Conservation (phyloP, 2,329 filamentous ascomycete species). For the Cylindrodendrum hubeiense region DNA sequence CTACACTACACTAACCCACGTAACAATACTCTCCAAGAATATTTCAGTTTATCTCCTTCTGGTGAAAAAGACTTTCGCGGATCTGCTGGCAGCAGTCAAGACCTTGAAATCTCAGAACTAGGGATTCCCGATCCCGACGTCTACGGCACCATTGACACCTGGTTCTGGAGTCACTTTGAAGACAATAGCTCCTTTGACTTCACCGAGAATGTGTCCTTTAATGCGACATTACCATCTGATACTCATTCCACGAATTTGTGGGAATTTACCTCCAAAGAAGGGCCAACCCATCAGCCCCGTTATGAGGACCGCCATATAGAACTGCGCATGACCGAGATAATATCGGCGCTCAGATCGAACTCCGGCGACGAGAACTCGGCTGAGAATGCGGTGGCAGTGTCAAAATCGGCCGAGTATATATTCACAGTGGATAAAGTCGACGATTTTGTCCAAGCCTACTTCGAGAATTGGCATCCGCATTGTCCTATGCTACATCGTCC, state of each 20-base stretch:
- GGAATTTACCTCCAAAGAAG: not conserved
- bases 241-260: no score
- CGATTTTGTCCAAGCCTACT: constrained; percentile 7
- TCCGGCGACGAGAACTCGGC: not conserved
- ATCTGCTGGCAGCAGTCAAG: not conserved
- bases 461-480: constrained; percentile 1
- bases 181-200: not conserved
- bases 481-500: constrained; percentile 2
- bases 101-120: not conserved
- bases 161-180: not conserved
- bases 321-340: not conserved
- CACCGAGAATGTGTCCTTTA: not conserved
- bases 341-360: not conserved
- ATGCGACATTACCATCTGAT: no score
- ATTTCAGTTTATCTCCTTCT: not conserved
- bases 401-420: not conserved
- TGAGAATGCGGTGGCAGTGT: not conserved
- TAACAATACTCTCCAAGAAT: constrained; percentile 3
- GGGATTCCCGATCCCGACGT: no score
- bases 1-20: constrained; percentile 6
- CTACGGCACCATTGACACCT: not conserved
- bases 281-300: not conserved
- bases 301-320: not conserved
- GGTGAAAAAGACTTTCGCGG: no score
- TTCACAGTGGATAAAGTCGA: not conserved